Evolutionary conservation across 495 filamentous ascomycete genomes (phyloP), one percentile per base, ranked within the genome.

Genomic region (Lentithecium fluviatile): DNA sequence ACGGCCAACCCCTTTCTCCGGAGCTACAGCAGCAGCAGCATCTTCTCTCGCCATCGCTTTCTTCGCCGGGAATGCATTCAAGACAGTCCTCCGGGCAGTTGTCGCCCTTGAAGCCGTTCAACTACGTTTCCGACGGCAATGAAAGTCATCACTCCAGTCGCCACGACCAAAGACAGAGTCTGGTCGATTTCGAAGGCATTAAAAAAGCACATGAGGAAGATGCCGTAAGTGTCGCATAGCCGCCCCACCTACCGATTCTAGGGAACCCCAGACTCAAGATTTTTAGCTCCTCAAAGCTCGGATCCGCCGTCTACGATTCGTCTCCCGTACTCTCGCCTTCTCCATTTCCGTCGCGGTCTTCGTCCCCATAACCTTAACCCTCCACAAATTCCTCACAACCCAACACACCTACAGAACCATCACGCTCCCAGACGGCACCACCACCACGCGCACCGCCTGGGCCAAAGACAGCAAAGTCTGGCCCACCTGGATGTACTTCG

Each of bases 401-500:
- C 43, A 54, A 11, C 20, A 64, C 62, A 52, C 42, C n/a, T 65
- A 34, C 45, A 47, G 43, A 17, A 17, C 45, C 34, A 10, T 11
- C 6, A 46, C 60, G 6, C 7, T 8, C 20, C 8, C 58, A 6
- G 54, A 58, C 26, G 64, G 64, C 37, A 47, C 40, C 6, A 53
- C 47, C 8, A 25, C 32, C 7, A 34, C 24, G 12, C 69, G 69
- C 38, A 69, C 59, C 8, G 60, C 70, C 2, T 73, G 69, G 70
- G 63, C 66, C 26, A 60, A 60, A 17, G 56, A 69, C 62, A 53
- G 58, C 56, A 72, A 69, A 48, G 46, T 49, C 7, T 72, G 70
- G 70, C 70, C 70, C 4, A 72, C 70, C 10, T 65, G 64, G 51
- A 64, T 70, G 58, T 70, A 70, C 66, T 67, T 72, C 45, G 40